A percentile compares a stretch with the other conserved stretches of the same genome.
Conservation (phyloP, 306 rosid genomes). For the Acacia melanoxylon region DNA sequence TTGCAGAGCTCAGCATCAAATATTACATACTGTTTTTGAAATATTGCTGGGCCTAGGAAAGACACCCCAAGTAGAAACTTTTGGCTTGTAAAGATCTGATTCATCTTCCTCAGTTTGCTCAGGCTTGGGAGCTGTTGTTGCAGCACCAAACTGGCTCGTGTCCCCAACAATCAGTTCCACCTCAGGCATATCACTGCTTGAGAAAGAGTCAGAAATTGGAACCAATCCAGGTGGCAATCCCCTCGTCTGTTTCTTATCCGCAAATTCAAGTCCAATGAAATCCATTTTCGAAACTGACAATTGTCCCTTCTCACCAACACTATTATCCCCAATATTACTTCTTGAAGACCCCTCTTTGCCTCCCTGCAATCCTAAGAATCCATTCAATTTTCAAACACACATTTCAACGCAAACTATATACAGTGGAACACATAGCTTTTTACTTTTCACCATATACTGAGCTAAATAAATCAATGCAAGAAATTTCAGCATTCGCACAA, state of each 20-base stretch:
- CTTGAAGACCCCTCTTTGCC: slow-evolving; percentile 30
- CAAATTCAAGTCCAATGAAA: slow-evolving; percentile 81
- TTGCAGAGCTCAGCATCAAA: slow-evolving; percentile 1
- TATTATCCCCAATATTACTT: slow-evolving; percentile 25
- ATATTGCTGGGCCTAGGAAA: slow-evolving; percentile 91
- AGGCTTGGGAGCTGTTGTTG: slow-evolving; percentile 31
- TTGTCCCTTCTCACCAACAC: slow-evolving; percentile 50
- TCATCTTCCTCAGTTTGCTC: slow-evolving; percentile 47
- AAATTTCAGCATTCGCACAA: slow-evolving; percentile 7
- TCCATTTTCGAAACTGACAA: slow-evolving; percentile 75
- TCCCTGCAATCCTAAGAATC: slow-evolving; percentile 45
- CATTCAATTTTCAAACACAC: slow-evolving; percentile 22
- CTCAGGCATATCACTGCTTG: slow-evolving; percentile 51
- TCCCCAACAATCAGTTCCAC: slow-evolving; percentile 90
- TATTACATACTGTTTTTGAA: slow-evolving; percentile 73
- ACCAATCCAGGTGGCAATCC: slow-evolving; percentile 79
- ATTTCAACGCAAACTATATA: slow-evolving; percentile 35
- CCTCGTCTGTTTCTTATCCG: slow-evolving; percentile 69
- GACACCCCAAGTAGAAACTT: slow-evolving; percentile 93
- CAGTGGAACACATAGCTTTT: not conserved
- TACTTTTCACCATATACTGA: not conserved
- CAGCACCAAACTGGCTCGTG: slow-evolving; percentile 50
- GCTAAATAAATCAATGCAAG: not conserved
- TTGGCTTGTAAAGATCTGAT: slow-evolving; percentile 74
- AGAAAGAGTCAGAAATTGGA: slow-evolving; percentile 69